Conservation (phyloP, 306 rosid genomes). For the Trifolium dubium region DNA sequence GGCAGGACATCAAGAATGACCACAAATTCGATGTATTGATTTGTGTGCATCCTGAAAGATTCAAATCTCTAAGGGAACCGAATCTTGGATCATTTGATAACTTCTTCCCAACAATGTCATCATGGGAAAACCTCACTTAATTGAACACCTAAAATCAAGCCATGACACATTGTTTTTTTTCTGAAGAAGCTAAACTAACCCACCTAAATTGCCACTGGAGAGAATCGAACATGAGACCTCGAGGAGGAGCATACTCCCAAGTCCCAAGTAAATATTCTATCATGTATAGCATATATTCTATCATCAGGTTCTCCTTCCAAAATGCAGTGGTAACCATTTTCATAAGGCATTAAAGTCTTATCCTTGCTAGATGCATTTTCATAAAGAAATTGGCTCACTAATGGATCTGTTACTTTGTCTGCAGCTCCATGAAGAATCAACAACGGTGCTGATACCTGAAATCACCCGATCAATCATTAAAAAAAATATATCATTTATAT, state of each 20-base stretch:
- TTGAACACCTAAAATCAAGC: conserved; percentile 62
- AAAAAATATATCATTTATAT: too few species aligned
- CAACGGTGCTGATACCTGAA: conserved; percentile 77
- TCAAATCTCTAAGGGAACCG: rapidly evolving
- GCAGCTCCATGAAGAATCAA: conserved; percentile 87
- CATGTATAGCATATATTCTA: conserved; percentile 60
- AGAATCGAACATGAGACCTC: too few species aligned
- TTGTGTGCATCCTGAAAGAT: conserved; percentile 10
- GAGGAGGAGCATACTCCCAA: too few species aligned
- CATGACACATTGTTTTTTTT: conserved; percentile 71
- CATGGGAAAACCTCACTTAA: conserved; percentile 21
- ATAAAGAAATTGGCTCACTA: conserved; percentile 77
- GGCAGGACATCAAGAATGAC: background rate
- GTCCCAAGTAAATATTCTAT: too few species aligned
- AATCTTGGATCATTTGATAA: background rate
- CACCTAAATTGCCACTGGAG: too few species aligned
- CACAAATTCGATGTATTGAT: background rate
- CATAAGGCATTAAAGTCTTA: conserved; percentile 68
- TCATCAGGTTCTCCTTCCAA: conserved; percentile 91
- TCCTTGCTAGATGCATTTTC: conserved; percentile 73
- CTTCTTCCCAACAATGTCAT: background rate
- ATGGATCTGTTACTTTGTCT: conserved; percentile 82
- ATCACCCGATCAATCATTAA: background rate
- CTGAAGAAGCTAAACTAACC: too few species aligned
- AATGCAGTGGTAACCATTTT: conserved; percentile 73